Base-by-base conservation (phyloP, 2,329 filamentous ascomycete species). In the Aspergillus fumigatiaffinis region DNA sequence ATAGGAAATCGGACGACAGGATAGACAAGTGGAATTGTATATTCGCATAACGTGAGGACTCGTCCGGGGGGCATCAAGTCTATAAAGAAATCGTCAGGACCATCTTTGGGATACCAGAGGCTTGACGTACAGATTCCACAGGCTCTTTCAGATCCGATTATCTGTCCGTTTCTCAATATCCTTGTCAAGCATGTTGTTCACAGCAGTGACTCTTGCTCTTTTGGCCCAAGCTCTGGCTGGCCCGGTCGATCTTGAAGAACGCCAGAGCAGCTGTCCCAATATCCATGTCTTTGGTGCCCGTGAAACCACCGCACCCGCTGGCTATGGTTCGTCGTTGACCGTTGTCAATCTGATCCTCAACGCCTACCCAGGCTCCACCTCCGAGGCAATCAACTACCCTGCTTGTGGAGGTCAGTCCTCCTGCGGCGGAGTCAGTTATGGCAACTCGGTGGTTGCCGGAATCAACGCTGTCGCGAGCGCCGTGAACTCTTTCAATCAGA, bases 371-470 rank as follows among this genome's bases (percentile, higher is more conserved):
- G 82, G 81, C 0, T 71, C 82, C 0, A 84, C 81, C 0, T 73
- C 82, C 1, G 82, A 84, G 60, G 79, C 83, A 20, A 84, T 86
- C 60, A 67, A 58, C 42, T 85, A 86, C 63, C 83, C 87, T 41
- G 87, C 87, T 1, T 87, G 84, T 46, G 86, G 86, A 56, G 86
- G 86, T 4, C 80, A 84, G 63, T 65, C 77, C 1, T 77, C 75
- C 0, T 88, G 86, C 63, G 84, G 84, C 14, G 77, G 81, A n/a
- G 72, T 82, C 26, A 80, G 78, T 66, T 89, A 89, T 63, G 83
- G 79, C 1, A 80, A 79, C 63, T 88, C 85, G 7, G 84, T 82
- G 0, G 68, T 75, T 3, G 78, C 83, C 55, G 86, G 86, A 42
- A 85, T 83, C 4, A 66, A 75, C 7, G 84, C 85, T 10, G 85